Evolutionary conservation across 2,329 filamentous ascomycete genomes (phyloP).

Genomic region (Nannizziopsis arthrosporioides): DNA sequence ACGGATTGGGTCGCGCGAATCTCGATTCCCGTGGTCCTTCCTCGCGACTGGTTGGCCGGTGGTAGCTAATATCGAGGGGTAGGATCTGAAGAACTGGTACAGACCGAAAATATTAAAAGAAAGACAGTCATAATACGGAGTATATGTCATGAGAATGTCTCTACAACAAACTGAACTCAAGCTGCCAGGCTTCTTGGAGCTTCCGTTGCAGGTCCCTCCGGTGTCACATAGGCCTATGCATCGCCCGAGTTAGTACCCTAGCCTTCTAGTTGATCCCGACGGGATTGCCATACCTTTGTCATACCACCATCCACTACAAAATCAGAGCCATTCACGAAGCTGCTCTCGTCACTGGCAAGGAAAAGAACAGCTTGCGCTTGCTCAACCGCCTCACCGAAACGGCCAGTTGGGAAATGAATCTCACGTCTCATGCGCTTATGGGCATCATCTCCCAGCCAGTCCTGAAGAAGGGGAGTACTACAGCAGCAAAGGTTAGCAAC

Average conservation of each 20-base stretch:
- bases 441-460: slow-evolving; percentile 82
- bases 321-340: slow-evolving; percentile 81
- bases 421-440: slow-evolving; percentile 72
- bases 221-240: slow-evolving; percentile 56
- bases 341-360: slow-evolving; percentile 74
- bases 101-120: no score
- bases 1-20: no score
- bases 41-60: no score
- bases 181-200: slow-evolving; percentile 41
- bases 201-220: slow-evolving; percentile 45
- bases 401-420: slow-evolving; percentile 76
- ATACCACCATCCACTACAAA: slow-evolving; percentile 94
- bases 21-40: no score
- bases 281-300: slow-evolving; percentile 50
- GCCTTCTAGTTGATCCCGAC: not conserved
- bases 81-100: no score
- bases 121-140: no score
- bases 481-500: not conserved
- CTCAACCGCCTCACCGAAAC: slow-evolving; percentile 88
- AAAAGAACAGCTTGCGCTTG: slow-evolving; percentile 84
- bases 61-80: no score
- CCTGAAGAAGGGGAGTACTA: slow-evolving; percentile 74
- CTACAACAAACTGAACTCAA: not conserved
- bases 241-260: not conserved
- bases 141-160: not conserved